phyloP scores from a whole-genome alignment of 1,139 yeast species.

The Taphrina communis region DNA sequence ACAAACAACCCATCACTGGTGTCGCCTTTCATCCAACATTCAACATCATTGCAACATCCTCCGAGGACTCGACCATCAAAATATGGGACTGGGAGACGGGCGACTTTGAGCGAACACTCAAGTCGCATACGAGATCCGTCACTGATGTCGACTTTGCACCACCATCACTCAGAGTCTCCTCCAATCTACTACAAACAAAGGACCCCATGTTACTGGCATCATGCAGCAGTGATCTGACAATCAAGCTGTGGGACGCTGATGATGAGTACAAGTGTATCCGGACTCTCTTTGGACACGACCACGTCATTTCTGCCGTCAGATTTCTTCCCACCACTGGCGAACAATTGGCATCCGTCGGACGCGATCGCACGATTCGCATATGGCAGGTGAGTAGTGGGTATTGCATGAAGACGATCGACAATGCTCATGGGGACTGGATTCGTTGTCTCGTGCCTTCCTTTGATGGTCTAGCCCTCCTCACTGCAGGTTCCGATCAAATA shows the following conservation, averaged over 20 bases:
- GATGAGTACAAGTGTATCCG: conserved; percentile 62
- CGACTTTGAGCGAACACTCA: conserved; percentile 71
- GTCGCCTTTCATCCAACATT: conserved; percentile 75
- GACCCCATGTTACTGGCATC: conserved; percentile 54
- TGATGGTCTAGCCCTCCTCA: conserved; percentile 51
- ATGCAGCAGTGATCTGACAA: conserved; percentile 74
- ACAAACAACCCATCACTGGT: conserved; percentile 65
- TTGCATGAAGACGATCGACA: conserved; percentile 64
- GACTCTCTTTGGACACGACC: conserved; percentile 87
- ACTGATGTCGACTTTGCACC: conserved; percentile 62
- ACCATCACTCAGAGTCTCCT: not conserved
- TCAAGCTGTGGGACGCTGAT: conserved; percentile 72
- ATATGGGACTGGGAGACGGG: conserved; percentile 75
- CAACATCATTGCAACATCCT: conserved; percentile 69
- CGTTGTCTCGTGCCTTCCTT: conserved; percentile 62
- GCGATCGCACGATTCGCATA: conserved; percentile 73
- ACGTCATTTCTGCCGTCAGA: conserved; percentile 71
- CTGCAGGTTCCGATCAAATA: conserved; percentile 84
- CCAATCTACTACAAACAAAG: conserved; percentile 45
- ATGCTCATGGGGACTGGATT: conserved; percentile 91
- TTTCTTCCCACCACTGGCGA: conserved; percentile 58
- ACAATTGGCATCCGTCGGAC: conserved; percentile 70
- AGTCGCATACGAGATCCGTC: conserved; percentile 78
- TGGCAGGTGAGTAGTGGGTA: conserved; percentile 81
- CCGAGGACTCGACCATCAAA: conserved; percentile 74